Conservation (phyloP, 2,329 filamentous ascomycete species). For the Monosporascus sp. region DNA sequence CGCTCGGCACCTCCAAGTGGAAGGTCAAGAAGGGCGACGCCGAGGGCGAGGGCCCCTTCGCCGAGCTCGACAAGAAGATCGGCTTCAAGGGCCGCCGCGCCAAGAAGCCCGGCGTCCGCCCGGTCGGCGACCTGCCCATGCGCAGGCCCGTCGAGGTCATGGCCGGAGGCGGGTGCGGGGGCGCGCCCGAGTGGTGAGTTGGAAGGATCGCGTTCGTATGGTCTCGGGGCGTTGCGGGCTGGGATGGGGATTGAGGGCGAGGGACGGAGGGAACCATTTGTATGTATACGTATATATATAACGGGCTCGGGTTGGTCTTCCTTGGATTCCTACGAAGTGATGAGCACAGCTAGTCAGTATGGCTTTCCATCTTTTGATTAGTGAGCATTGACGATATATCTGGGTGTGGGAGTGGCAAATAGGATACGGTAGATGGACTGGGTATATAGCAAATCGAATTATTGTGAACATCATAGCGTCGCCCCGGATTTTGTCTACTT, state of each 20-base stretch:
- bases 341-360: too few species aligned
- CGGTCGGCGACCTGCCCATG: conserved; percentile 28
- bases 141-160: conserved; percentile 33
- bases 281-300: not conserved
- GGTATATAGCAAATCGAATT: too few species aligned
- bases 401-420: too few species aligned
- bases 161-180: conserved; percentile 32
- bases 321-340: too few species aligned
- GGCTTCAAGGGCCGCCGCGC: conserved; percentile 38
- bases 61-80: conserved; percentile 42
- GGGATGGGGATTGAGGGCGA: too few species aligned
- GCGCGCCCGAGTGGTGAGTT: conserved; percentile 41
- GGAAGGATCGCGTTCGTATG: not conserved
- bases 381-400: too few species aligned
- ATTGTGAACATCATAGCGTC: too few species aligned
- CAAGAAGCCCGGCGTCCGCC: conserved; percentile 36
- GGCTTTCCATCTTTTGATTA: too few species aligned
- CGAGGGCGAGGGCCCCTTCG: conserved; percentile 28
- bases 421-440: too few species aligned
- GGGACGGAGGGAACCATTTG: not conserved
- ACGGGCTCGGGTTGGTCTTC: too few species aligned
- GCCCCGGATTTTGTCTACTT: too few species aligned
- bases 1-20: conserved; percentile 74
- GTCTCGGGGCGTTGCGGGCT: too few species aligned
- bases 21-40: conserved; percentile 69